Evolutionary conservation across 257 asterid species (phyloP).

Genomic region (Handroanthus guayacan): DNA sequence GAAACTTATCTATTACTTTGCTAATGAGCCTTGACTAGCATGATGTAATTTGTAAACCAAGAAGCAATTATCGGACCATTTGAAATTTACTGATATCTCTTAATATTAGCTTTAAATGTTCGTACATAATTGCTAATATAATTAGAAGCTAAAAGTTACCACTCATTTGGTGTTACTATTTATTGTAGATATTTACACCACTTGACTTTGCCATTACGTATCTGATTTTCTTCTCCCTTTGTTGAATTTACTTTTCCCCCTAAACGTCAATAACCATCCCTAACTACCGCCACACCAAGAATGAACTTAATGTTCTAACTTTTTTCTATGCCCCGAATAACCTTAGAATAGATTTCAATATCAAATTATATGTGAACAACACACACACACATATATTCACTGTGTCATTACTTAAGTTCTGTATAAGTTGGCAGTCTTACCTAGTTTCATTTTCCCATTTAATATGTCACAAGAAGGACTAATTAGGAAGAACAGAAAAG

Average conservation of each 20-base stretch:
- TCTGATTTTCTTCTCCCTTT: background rate
- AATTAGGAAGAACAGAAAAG: background rate
- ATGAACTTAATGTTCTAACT: background rate
- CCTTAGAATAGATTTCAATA: background rate
- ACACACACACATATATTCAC: background rate
- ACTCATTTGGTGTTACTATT: slow-evolving; percentile 16
- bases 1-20: slow-evolving; percentile 1
- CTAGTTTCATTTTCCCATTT: background rate
- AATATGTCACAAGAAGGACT: background rate
- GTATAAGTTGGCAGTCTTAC: background rate
- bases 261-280: slow-evolving; percentile 13
- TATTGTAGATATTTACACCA: background rate
- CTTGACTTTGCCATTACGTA: background rate
- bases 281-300: slow-evolving; percentile 17
- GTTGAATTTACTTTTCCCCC: background rate
- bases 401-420: background rate
- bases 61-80: background rate
- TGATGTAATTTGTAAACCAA: slow-evolving; percentile 2
- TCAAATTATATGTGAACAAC: slow-evolving; percentile 7
- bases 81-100: slow-evolving; percentile 12
- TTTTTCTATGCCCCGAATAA: background rate
- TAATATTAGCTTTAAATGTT: slow-evolving; percentile 1
- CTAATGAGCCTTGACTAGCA: background rate
- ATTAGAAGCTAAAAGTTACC: slow-evolving; percentile 12
- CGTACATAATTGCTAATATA: background rate